phyloP scores from a whole-genome alignment of 2,329 filamentous ascomycete species.

The Aspergillus candidus region DNA sequence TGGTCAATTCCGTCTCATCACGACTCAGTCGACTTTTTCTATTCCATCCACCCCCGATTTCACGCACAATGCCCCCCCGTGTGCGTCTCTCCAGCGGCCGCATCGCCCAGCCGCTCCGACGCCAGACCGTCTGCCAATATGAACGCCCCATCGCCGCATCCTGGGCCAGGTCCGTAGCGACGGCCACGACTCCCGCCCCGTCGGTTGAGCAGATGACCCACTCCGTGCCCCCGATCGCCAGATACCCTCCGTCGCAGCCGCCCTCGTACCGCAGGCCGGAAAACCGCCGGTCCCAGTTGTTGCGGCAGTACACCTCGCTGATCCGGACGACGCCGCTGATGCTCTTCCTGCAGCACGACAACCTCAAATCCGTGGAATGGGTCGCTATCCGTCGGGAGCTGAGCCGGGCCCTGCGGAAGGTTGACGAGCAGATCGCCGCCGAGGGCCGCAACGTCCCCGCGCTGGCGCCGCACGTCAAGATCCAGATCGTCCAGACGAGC shows the following conservation, averaged over 20 bases:
- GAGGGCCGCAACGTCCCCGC: conserved; percentile 37
- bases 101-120: conserved; percentile 31
- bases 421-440: conserved; percentile 63
- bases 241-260: conserved; percentile 64
- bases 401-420: conserved; percentile 52
- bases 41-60: conserved; percentile 3
- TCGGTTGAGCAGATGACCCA: conserved; percentile 45
- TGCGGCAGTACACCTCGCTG: conserved; percentile 79
- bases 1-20: too few relatives aligned
- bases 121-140: conserved; percentile 34
- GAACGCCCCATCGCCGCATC: conserved; percentile 35
- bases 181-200: conserved; percentile 48
- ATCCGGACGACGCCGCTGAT: conserved; percentile 79
- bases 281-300: conserved; percentile 82
- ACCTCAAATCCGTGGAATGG: conserved; percentile 69
- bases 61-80: conserved; percentile 48
- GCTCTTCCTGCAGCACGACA: conserved; percentile 79
- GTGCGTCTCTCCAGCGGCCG: conserved; percentile 38
- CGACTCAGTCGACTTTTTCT: not conserved
- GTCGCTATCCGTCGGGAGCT: conserved; percentile 66
- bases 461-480: conserved; percentile 58
- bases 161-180: conserved; percentile 41
- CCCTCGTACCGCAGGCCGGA: conserved; percentile 81
- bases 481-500: conserved; percentile 81
- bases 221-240: conserved; percentile 41